phyloP scores from a whole-genome alignment of 2,329 filamentous ascomycete species.

The Xylariaceae sp. region DNA sequence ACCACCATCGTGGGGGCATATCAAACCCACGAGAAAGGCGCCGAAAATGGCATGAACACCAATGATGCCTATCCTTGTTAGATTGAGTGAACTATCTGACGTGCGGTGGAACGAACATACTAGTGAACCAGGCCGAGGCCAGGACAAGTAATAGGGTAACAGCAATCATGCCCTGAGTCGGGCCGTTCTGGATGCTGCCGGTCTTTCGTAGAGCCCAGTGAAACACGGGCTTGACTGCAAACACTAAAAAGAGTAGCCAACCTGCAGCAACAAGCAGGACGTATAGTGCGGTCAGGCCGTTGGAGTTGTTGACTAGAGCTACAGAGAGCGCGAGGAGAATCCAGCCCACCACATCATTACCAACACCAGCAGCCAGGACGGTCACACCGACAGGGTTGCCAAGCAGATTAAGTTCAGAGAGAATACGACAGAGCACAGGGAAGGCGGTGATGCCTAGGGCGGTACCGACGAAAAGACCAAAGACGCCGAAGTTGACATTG shows the following conservation, averaged over 20 bases:
- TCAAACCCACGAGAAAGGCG: constrained; percentile 86
- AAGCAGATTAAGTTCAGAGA: constrained; percentile 89
- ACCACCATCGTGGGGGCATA: constrained; percentile 87
- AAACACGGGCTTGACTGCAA: constrained; percentile 75
- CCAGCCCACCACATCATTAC: constrained; percentile 92
- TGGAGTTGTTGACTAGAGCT: constrained; percentile 86
- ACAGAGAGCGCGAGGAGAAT: constrained; percentile 92
- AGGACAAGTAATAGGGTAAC: constrained; percentile 82
- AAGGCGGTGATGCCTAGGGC: constrained; percentile 92
- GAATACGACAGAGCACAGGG: constrained; percentile 90
- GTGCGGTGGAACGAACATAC: constrained; percentile 30
- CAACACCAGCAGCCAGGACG: constrained; percentile 88
- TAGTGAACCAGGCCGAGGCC: constrained; percentile 67
- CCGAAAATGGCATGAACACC: constrained; percentile 95
- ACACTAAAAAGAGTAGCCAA: constrained; percentile 78
- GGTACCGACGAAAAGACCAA: constrained; percentile 83
- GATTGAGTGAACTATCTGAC: background rate
- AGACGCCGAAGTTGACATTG: constrained; percentile 47
- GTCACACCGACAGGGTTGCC: constrained; percentile 85
- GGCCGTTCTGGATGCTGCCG: constrained; percentile 84
- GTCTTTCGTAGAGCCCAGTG: constrained; percentile 75
- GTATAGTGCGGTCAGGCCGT: constrained; percentile 82
- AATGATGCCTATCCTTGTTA: constrained; percentile 72
- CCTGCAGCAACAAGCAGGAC: constrained; percentile 79
- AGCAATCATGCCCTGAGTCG: constrained; percentile 82